Base-by-base conservation (phyloP, 2,329 filamentous ascomycete genomes). In the Fusarium tjaetaba region DNA sequence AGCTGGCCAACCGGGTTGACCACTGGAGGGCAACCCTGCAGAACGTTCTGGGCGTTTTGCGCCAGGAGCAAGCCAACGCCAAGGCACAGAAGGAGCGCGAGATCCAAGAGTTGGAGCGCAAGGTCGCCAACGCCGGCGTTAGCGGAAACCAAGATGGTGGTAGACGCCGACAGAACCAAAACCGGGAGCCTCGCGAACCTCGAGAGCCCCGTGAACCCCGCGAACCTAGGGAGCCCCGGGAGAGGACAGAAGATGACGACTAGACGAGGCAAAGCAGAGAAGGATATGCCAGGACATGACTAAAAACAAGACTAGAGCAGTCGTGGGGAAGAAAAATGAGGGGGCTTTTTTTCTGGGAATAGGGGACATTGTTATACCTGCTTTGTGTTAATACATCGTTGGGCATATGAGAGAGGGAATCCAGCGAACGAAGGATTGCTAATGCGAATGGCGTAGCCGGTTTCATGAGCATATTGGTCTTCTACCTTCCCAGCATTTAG, bases 1-100 rank as follows among this genome's bases (percentile, higher is more conserved):
- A 99, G 87, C 92, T 99, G 61, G 93, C 94, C 70, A 94, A 93
- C 73, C 90, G 96, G 71, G 87, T 99, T 79, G 95, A 97, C 85
- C 93, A 95, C 82, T 98, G 96, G 96, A 92, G 93, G 83, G 88
- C 90, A 77, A 96, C 94, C 77, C 86, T 98, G 78, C 89, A 90
- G 80, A 91, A 90, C 76, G 95, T 99, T 24, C 86, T 97, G 76
- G 86, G 87, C 63, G 94, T 96, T 51, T 89, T 98, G 75, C 90
- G 92, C 79, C 87, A 90, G 81, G 94, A 97, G 86, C 92, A 97
- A 87, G 88, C 92, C 84, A 92, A 93, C 78, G 95, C 93, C 76
- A 88, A 93, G 78, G 86, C 90, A 61, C 91, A 94, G 83, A 92
- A 91, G 85, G 94, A 97, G 86, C 92, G 92, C 76, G 94, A 94